Base-by-base conservation (phyloP, 805 yeast species). In the Wickerhamiella siamensis region DNA sequence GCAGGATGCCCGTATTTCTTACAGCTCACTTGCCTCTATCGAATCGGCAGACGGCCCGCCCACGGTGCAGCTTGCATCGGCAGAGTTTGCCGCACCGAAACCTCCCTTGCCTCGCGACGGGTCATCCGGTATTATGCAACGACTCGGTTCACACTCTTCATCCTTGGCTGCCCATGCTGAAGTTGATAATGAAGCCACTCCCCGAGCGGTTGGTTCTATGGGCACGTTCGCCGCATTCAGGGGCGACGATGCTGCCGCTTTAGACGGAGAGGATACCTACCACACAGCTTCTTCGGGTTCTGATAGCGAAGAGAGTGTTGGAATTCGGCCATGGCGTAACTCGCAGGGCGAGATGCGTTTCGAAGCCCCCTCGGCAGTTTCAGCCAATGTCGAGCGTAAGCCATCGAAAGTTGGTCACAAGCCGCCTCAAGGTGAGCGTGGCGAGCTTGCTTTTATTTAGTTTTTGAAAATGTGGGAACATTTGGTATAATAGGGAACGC, bases 21-120 rank as follows among this genome's bases (percentile, higher is more conserved):
- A 74, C 43, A 72, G 71, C 31, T 82, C 95, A 0, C 53, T 80
- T 43, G 86, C 84, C 21, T 84, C 95, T 0, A 87, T 87, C 27
- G 77, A 39, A 5, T 47, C 87, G 26, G 83, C 95, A 1, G 83
- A 79, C 39, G 88, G 83, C 56, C 69, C 86, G 37, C 70, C 84
- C 54, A 79, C 83, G 4, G 83, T 86, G 31, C 71, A 84, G 53
- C 66, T 84, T 33, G 84, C 81, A 2, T 81, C 79, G 31, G 45
- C 38, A 8, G 56, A 57, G 38, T 46, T 44, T 14, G 42, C 41
- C n/a, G 36, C 15, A 5, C 38, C 40, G 10, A 35, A 35, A 8
- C 36, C 34, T 22, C 12, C 34, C 4, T 41, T 55, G 47, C 51
- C 50, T 10, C 53, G 60, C n/a, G 64, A 60, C 31, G 51, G 44